Evolutionary conservation across 768 basidiomycete genomes (phyloP).

Genomic region (Leccinum aurantiacum): DNA sequence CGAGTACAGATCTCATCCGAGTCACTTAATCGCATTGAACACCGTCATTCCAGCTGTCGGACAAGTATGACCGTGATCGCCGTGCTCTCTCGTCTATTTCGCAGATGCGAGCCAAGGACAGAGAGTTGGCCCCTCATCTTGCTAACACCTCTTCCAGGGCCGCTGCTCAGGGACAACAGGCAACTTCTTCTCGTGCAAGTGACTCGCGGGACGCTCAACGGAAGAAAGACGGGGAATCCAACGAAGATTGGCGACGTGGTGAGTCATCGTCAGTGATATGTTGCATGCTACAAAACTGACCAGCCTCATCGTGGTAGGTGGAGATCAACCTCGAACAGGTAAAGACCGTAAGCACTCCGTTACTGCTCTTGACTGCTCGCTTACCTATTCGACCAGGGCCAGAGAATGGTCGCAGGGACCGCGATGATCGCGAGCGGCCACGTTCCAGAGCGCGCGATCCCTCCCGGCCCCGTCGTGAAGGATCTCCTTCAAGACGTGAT

Average conservation of each 20-base stretch:
- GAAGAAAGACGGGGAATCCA: slow-evolving; percentile 70
- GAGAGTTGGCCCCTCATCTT: slow-evolving; percentile 65
- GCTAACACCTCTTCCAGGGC: slow-evolving; percentile 43
- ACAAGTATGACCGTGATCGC: slow-evolving; percentile 84
- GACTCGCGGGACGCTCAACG: slow-evolving; percentile 61
- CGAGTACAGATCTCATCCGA: slow-evolving; percentile 25
- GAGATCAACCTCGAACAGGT: slow-evolving; percentile 48
- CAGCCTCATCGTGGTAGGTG: slow-evolving; percentile 32
- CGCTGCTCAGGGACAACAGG: slow-evolving; percentile 32
- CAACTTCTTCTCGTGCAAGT: slow-evolving; percentile 47
- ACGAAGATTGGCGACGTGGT: slow-evolving; percentile 89
- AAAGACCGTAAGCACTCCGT: slow-evolving; percentile 55
- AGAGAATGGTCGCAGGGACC: slow-evolving; percentile 56
- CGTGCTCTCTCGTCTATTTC: slow-evolving; percentile 52
- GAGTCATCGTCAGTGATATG: slow-evolving; percentile 22
- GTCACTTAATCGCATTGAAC: slow-evolving; percentile 2
- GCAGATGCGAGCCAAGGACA: slow-evolving; percentile 59
- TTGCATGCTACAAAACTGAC: neutral
- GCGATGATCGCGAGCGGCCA: slow-evolving; percentile 61
- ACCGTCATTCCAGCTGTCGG: slow-evolving; percentile 60
- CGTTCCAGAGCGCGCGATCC: slow-evolving; percentile 65
- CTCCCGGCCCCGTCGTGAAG: slow-evolving; percentile 59
- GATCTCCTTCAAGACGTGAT: slow-evolving; percentile 54
- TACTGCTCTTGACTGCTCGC: neutral
- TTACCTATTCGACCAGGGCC: slow-evolving; percentile 38